Evolutionary conservation across 2,329 filamentous ascomycete species (phyloP), one percentile per base, ranked within the genome.

Genomic region (Tympanopsis confertula): DNA sequence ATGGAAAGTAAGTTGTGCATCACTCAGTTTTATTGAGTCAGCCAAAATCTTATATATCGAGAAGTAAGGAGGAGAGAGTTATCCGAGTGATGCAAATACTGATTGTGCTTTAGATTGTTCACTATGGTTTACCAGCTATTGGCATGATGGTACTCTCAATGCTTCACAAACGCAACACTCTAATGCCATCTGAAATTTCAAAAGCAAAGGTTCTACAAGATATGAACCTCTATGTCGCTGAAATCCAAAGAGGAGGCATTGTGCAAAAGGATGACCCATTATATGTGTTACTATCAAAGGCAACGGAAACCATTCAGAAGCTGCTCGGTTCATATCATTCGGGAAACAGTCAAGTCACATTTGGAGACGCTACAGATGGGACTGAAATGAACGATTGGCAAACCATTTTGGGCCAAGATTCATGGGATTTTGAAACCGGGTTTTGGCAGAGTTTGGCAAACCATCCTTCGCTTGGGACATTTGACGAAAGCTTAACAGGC

Each of bases 101-200:
- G n/a, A 13, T 18, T 7, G 13, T 10, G 4, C 18, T 14, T 20
- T n/a, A 57, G 54, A 46, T 57, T n/a, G 48, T 44, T 4, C 50
- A 51, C 32, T 58, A 55, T 37, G 55, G 55, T 7, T 42, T 58
- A 1, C 47, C 56, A 15, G 55, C 56, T 3, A 53, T 54, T 10
- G 56, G 56, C 0, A 50, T 56, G 14, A 45, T 56, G 7, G 49
- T 47, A 17, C 44, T 56, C 17, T 46, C 50, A 1, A 37, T 55
- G 4, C 41, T 57, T 3, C 19, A 28, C 4, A 50, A 50, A 13
- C 42, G 35, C 28, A 22, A 32, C 19, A 20, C 14, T 18, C 35
- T 15, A 26, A n/a, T n/a, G n/a, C n/a, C n/a, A n/a, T n/a, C n/a
- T n/a, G n/a, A n/a, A n/a, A n/a, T n/a, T n/a, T 18, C 24, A 33